phyloP scores from a whole-genome alignment of 768 basidiomycete genomes.

The Termitomyces heimii region DNA sequence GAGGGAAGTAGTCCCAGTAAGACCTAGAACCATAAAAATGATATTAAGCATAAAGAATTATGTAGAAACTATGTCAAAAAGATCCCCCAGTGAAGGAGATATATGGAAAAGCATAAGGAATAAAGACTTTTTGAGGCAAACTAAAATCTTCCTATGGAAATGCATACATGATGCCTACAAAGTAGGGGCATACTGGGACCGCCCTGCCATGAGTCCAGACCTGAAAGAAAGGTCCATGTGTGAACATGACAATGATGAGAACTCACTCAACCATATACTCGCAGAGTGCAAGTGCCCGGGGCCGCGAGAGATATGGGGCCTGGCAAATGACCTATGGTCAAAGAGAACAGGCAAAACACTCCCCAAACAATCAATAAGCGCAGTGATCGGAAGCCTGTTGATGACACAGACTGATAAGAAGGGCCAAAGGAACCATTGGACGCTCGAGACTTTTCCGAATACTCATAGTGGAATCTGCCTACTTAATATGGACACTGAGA shows the following conservation, averaged over 20 bases:
- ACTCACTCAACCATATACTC: neutral
- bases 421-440: no score
- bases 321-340: neutral
- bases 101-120: neutral
- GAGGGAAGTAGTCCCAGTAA: accelerated
- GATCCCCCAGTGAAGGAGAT: neutral
- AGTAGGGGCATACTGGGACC: neutral
- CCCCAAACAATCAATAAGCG: neutral
- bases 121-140: neutral
- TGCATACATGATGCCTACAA: neutral
- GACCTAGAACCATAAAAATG: neutral
- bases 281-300: neutral
- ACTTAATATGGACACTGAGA: no score
- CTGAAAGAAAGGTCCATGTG: neutral
- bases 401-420: no score
- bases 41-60: neutral
- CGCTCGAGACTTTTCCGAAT: no score
- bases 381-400: neutral
- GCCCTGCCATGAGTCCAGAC: neutral
- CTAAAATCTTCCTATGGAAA: neutral
- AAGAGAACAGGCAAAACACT: neutral
- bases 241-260: neutral
- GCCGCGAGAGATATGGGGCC: neutral
- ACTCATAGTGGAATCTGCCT: no score
- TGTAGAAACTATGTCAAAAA: no score